Percentiles rank a stretch among this genome's conserved stretches.
Evolutionary conservation across 441 rosid genomes (phyloP).

Genomic region (Biscutella auriculata): DNA sequence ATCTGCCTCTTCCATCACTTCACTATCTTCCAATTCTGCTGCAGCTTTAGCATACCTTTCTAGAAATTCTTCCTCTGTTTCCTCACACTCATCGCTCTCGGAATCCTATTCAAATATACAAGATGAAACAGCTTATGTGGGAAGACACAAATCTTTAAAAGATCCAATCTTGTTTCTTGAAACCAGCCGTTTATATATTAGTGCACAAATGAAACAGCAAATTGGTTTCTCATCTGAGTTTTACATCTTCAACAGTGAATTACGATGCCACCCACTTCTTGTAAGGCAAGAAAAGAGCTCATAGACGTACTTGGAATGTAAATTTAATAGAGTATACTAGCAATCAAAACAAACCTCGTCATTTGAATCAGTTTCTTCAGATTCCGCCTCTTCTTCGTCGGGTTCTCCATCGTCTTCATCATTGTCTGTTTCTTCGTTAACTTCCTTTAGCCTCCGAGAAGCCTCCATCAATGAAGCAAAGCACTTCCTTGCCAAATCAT

Average conservation of each 20-base stretch:
- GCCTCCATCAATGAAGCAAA: conserved; percentile 52
- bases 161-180: conserved; percentile 1
- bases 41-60: conserved; percentile 84
- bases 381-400: conserved; percentile 33
- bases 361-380: conserved; percentile 34
- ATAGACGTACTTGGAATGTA: not conserved
- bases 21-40: conserved; percentile 39
- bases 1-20: conserved; percentile 51
- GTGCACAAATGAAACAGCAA: not conserved
- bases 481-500: conserved; percentile 37
- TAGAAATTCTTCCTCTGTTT: conserved; percentile 77
- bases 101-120: conserved; percentile 45
- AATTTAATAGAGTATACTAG: not conserved
- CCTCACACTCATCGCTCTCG: conserved; percentile 58
- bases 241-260: not conserved
- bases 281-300: not conserved
- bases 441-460: conserved; percentile 41
- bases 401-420: conserved; percentile 41
- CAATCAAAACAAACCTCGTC: conserved; percentile 37
- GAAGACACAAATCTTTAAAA: not conserved
- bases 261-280: not conserved
- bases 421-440: conserved; percentile 45
- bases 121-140: not conserved
- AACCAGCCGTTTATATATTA: not conserved
- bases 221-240: not conserved